These are phyloP conservation scores for Deuterostichococcus epilithicus DNA, from an alignment of 139 green algal genomes.

Conservation along the genomic window DNA sequence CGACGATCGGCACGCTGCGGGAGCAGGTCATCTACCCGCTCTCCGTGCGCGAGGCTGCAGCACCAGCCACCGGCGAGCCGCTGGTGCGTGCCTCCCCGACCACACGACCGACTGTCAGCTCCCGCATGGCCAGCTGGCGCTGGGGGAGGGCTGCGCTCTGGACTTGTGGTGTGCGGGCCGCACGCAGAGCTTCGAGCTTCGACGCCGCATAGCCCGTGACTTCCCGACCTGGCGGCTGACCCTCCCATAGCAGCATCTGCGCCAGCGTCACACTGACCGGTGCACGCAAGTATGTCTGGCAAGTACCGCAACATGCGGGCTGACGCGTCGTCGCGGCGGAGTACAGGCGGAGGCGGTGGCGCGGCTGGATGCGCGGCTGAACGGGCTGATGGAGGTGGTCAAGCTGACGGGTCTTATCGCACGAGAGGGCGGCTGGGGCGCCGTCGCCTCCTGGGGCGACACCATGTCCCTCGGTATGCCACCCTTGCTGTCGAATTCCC, in stretches of 20 bases:
- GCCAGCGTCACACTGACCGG: too few species aligned
- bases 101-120: too few species aligned
- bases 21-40: conserved; percentile 65
- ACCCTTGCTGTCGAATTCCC: too few species aligned
- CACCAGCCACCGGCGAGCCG: background rate
- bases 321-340: background rate
- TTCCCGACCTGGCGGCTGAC: too few species aligned
- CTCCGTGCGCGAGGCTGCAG: conserved; percentile 23
- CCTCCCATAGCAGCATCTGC: too few species aligned
- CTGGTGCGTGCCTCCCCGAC: background rate
- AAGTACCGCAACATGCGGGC: too few species aligned
- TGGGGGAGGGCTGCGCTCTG: too few species aligned
- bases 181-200: too few species aligned
- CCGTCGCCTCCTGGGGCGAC: conserved; percentile 56
- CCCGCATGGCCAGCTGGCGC: too few species aligned
- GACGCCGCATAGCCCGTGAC: too few species aligned
- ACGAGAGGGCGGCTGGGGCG: conserved; percentile 62
- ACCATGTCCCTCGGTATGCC: conserved; percentile 51
- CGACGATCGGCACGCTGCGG: conserved; percentile 49
- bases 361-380: conserved; percentile 42
- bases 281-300: too few species aligned
- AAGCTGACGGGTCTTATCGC: conserved; percentile 58
- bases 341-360: background rate
- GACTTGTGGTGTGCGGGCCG: too few species aligned
- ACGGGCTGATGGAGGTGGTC: conserved; percentile 47